A percentile compares a stretch with the other conserved stretches of the same genome.
Evolutionary conservation across 2,329 filamentous ascomycete genomes (phyloP).

Genomic region (Exserohilum turcica): DNA sequence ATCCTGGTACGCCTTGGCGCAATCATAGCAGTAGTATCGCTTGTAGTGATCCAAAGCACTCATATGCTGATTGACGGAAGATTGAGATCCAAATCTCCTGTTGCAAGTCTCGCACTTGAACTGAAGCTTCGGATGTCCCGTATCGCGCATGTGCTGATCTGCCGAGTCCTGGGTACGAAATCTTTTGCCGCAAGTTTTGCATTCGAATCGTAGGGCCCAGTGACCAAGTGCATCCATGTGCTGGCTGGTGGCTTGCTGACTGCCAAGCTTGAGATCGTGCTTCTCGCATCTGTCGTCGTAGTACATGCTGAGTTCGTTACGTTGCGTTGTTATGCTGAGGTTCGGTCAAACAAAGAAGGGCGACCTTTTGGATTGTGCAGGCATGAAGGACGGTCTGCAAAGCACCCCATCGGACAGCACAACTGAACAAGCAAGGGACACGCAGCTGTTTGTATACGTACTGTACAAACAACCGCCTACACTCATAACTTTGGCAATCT

Average conservation of each 20-base stretch:
- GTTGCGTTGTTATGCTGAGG: neutral
- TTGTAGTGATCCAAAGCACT: slow-evolving; percentile 16
- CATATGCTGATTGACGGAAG: slow-evolving; percentile 2
- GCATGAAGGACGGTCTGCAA: neutral
- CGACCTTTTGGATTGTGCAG: neutral
- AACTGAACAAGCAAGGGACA: neutral
- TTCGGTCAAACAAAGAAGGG: neutral
- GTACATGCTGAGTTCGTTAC: neutral
- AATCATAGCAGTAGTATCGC: neutral
- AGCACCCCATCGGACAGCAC: neutral
- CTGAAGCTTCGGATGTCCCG: neutral
- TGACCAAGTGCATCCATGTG: slow-evolving; percentile 1
- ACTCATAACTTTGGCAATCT: no score
- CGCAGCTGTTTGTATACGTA: neutral
- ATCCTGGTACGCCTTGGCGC: neutral
- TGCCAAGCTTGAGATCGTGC: slow-evolving; percentile 16
- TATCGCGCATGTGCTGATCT: slow-evolving; percentile 17
- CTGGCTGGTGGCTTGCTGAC: slow-evolving; percentile 8
- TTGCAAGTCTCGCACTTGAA: slow-evolving; percentile 6
- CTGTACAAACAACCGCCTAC: no score
- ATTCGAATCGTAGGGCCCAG: slow-evolving; percentile 1
- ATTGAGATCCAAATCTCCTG: neutral
- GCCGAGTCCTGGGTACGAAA: slow-evolving; percentile 1
- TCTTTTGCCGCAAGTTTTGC: neutral
- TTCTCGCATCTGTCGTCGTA: slow-evolving; percentile 16